A percentile compares a stretch with the other conserved stretches of the same genome.
Evolutionary conservation across 1,284 basidiomycete species (phyloP).

Genomic region (Leccinum olivaceoglutinosum): DNA sequence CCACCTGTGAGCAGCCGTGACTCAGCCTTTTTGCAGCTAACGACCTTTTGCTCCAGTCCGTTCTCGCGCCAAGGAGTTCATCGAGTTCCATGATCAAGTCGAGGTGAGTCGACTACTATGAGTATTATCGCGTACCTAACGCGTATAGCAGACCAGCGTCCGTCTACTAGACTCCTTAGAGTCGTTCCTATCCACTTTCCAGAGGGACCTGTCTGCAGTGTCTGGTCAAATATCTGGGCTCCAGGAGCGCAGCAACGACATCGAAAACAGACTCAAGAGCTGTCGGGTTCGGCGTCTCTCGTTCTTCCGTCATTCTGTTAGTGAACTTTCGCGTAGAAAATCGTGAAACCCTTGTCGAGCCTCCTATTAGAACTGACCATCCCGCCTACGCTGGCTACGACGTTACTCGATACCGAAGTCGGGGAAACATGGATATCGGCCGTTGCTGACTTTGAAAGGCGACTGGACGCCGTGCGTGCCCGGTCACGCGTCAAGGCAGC

Average conservation of each 20-base stretch:
- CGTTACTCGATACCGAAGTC: conserved; percentile 81
- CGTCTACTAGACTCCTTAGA: conserved; percentile 81
- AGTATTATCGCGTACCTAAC: conserved; percentile 5
- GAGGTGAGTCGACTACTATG: conserved; percentile 33
- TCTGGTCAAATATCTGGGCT: conserved; percentile 94
- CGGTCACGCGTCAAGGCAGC: conserved; percentile 82
- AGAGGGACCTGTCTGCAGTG: conserved; percentile 87
- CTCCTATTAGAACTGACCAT: conserved; percentile 80
- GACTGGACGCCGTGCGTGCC: conserved; percentile 62
- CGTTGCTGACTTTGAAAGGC: conserved; percentile 76
- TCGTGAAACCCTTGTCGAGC: conserved; percentile 81
- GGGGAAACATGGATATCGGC: conserved; percentile 80
- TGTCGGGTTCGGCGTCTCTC: conserved; percentile 55
- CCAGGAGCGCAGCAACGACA: conserved; percentile 84
- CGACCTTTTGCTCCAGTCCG: conserved; percentile 30
- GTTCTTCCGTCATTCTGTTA: conserved; percentile 1
- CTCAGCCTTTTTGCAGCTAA: not conserved
- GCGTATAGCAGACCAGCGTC: conserved; percentile 56
- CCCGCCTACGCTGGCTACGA: conserved; percentile 73
- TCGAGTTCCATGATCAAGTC: conserved; percentile 82
- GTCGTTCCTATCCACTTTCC: conserved; percentile 90
- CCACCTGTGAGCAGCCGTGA: conserved; percentile 15
- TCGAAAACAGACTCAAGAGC: conserved; percentile 81
- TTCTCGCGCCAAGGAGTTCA: conserved; percentile 62
- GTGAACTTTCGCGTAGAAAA: conserved; percentile 49